Evolutionary conservation across 2,329 filamentous ascomycete species (phyloP).

Genomic region (Tolypocladium guangdongense): DNA sequence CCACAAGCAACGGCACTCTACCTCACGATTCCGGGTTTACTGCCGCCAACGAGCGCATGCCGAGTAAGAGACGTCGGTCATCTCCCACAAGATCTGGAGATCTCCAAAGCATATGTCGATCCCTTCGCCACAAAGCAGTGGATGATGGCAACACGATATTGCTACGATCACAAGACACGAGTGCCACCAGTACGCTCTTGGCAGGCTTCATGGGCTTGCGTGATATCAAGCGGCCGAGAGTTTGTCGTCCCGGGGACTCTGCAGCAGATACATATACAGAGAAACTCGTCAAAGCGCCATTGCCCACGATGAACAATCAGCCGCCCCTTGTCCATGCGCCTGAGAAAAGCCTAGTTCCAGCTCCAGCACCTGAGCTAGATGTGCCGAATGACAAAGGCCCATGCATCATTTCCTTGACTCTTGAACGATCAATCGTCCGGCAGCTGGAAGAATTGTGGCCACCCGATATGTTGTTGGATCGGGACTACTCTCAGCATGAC

Average conservation of each 20-base stretch:
- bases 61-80: not conserved
- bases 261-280: too few species aligned
- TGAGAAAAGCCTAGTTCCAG: not conserved
- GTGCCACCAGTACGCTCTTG: conserved; percentile 16
- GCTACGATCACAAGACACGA: conserved; percentile 7
- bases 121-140: not conserved
- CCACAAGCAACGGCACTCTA: not conserved
- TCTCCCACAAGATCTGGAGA: not conserved
- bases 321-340: not conserved
- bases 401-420: conserved; percentile 40
- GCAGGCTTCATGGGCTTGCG: conserved; percentile 20
- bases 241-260: not conserved
- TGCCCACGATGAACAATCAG: not conserved
- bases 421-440: conserved; percentile 37
- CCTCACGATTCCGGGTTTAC: not conserved
- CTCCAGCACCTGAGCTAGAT: conserved; percentile 8
- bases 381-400: conserved; percentile 8
- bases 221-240: conserved; percentile 13
- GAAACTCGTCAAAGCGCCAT: not conserved
- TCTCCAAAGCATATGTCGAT: not conserved
- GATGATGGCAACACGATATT: conserved; percentile 3
- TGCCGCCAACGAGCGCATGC: not conserved
- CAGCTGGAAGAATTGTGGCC: conserved; percentile 38
- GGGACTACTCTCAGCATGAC: conserved; percentile 40
- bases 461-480: conserved; percentile 43